Base-by-base conservation (phyloP, 2,329 filamentous ascomycete genomes). In the Epichloe bromicola region DNA sequence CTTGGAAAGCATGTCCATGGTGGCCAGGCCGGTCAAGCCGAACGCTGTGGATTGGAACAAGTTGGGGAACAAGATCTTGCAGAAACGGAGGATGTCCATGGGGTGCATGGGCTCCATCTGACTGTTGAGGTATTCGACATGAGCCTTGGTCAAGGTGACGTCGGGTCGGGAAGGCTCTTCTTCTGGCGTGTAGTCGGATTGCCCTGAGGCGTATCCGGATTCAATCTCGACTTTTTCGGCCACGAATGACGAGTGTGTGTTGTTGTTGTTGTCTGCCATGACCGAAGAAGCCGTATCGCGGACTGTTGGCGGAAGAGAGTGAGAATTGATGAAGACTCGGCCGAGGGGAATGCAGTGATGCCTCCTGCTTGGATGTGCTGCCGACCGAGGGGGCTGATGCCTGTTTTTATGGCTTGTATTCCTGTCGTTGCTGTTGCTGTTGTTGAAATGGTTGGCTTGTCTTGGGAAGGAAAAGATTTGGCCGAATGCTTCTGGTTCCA, bases 81-180 rank as follows among this genome's bases (percentile, higher is more conserved):
- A 88, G 86, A 95, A 96, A 70, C 83, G 85, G 54, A 98, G 79
- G 61, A 97, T 85, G 57, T 96, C 91, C 77, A 91, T 76, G 55
- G 93, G 88, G 64, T 90, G 82, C 68, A 97, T 86, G 63, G 83
- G 79, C 67, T 93, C 86, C 60, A 98, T 74, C 69, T 95, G 88
- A 57, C 82, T 72, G 75, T 98, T 98, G 66, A 98, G 78, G 69
- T 91, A 91, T 61, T 87, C 84, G 59, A 97, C 75, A 68, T 98
- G 91, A 56, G 85, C 79, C 66, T 85, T 85, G 58, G 88, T 91
- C 73, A 98, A 88, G 68, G 84, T 82, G 61, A 97, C 77, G 54
- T 87, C 80, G 14, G 90, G 86, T 19, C 91, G 75, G 57, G 56
- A 64, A 36, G 63, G 60, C 42, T 60, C 61, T 40, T 60, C 61